These are phyloP conservation scores for Urochloa ruziziensis DNA, from an alignment of 176 grass and related monocot genomes.

Conservation along the genomic window DNA sequence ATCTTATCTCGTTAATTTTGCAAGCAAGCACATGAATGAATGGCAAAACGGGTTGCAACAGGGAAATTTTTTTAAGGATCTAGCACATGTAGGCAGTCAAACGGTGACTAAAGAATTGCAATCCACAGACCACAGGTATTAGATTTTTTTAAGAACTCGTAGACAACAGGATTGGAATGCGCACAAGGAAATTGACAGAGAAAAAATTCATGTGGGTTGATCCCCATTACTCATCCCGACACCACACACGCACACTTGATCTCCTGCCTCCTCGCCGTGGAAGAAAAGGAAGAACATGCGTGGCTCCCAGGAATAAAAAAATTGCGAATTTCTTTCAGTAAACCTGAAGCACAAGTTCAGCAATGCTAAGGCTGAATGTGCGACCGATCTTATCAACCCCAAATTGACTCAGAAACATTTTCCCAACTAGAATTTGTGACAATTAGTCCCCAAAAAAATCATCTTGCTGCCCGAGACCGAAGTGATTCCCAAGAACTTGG, in stretches of 20 bases:
- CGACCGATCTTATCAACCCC: neutral
- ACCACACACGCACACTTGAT: neutral
- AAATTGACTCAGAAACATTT: neutral
- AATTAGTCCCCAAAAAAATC: neutral
- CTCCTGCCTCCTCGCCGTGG: neutral
- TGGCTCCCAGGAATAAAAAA: neutral
- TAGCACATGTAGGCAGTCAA: conserved; percentile 54
- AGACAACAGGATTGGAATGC: conserved; percentile 33
- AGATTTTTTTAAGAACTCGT: neutral
- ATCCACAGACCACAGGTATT: conserved; percentile 26
- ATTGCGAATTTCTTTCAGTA: neutral
- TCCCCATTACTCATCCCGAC: conserved; percentile 9
- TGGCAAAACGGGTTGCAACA: conserved; percentile 28
- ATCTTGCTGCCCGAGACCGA: neutral
- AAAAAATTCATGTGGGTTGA: neutral
- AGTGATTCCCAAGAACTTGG: neutral
- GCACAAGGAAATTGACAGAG: conserved; percentile 1
- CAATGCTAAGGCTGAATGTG: neutral
- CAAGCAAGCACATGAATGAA: conserved; percentile 53
- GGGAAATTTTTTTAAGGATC: conserved; percentile 13
- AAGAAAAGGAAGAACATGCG: neutral
- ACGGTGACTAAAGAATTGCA: conserved; percentile 49
- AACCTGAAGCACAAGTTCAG: neutral
- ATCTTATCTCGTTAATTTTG: conserved; percentile 58
- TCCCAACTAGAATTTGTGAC: neutral